A percentile compares a stretch with the other conserved stretches of the same genome.
These are phyloP conservation scores for Mercurialis annua DNA, from an alignment of 345 rosid species.

Conservation along the genomic window DNA sequence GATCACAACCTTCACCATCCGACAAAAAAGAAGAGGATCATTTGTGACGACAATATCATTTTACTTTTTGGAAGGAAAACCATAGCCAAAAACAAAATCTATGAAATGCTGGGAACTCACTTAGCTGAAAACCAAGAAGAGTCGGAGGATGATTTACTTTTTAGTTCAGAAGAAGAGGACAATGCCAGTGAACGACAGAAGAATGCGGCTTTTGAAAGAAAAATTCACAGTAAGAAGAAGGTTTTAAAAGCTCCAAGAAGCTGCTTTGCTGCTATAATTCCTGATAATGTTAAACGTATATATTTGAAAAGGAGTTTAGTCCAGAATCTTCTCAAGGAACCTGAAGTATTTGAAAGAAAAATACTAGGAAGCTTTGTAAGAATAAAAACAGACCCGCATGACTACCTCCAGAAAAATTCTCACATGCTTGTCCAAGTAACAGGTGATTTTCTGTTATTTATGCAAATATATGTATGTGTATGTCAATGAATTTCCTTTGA, in stretches of 20 bases:
- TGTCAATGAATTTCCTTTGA: neutral
- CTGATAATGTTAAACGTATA: conserved; percentile 61
- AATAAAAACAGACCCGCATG: conserved; percentile 67
- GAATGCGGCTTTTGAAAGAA: conserved; percentile 26
- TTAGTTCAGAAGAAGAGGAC: conserved; percentile 45
- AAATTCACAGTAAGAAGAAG: conserved; percentile 24
- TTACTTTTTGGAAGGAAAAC: conserved; percentile 60
- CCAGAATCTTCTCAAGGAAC: conserved; percentile 44
- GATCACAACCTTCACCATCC: conserved; percentile 43
- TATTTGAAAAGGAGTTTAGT: conserved; percentile 73
- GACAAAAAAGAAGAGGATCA: conserved; percentile 50
- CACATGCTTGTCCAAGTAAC: conserved; percentile 67
- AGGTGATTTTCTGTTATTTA: conserved; percentile 37
- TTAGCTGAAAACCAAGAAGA: conserved; percentile 57
- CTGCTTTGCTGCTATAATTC: conserved; percentile 57
- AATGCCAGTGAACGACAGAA: conserved; percentile 12
- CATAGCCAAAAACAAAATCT: conserved; percentile 41
- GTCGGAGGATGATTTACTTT: conserved; percentile 43
- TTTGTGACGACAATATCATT: conserved; percentile 48
- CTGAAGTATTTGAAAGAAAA: conserved; percentile 48
- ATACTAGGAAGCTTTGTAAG: conserved; percentile 66
- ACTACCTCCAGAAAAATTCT: conserved; percentile 61
- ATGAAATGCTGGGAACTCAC: conserved; percentile 56
- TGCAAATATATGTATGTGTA: neutral
- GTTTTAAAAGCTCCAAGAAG: conserved; percentile 39